A percentile compares a stretch with the other conserved stretches of the same genome.
Evolutionary conservation across 73 alveolate species (phyloP).

Genomic region (Tetrahymena borealis): DNA sequence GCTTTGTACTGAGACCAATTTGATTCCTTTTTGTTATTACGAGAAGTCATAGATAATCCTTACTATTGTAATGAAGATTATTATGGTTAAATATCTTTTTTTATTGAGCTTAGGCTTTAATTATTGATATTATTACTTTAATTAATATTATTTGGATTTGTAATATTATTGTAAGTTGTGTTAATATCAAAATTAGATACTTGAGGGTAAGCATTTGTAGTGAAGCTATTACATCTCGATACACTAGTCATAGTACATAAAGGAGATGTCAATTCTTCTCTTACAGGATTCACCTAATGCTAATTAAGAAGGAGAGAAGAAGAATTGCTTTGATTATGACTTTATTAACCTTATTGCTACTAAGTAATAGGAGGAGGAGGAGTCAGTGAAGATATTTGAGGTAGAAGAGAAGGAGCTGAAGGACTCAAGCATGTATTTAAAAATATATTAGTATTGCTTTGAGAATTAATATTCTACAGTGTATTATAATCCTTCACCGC

Average conservation of each 20-base stretch:
- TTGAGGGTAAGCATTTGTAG: neutral
- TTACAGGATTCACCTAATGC: neutral
- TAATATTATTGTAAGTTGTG: neutral
- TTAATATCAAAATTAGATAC: neutral
- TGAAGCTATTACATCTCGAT: neutral
- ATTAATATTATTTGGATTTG: neutral
- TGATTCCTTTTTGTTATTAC: neutral
- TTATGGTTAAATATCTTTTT: neutral
- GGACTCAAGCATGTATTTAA: neutral
- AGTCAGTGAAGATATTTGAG: neutral
- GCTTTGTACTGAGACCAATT: neutral
- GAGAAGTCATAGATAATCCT: neutral
- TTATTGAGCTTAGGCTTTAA: neutral
- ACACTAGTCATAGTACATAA: neutral
- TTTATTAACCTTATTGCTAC: neutral
- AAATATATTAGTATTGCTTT: neutral
- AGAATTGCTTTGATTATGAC: no score
- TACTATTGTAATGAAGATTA: neutral
- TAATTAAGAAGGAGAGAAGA: neutral
- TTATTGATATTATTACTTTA: neutral
- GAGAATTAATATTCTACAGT: neutral
- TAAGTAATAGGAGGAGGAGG: neutral
- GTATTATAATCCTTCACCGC: neutral
- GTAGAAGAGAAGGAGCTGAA: neutral
- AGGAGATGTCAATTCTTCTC: neutral